Evolutionary conservation across 2,329 filamentous ascomycete genomes (phyloP).

Genomic region (Paecilomyces formosus): DNA sequence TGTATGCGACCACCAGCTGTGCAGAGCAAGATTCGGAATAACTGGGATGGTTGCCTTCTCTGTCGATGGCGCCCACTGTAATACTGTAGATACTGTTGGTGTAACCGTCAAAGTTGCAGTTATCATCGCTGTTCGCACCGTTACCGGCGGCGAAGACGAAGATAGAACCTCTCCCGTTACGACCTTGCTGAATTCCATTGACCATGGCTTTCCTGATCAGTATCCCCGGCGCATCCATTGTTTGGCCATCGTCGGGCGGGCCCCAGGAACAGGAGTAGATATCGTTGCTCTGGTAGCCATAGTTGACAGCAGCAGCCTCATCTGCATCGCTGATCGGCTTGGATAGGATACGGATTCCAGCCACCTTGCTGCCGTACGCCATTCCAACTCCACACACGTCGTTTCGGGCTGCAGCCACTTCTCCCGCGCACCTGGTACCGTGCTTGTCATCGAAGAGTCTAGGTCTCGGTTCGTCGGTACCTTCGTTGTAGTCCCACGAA

Average conservation of each 20-base stretch:
- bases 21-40: constrained; percentile 97
- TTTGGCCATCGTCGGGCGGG: constrained; percentile 82
- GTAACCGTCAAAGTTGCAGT: constrained; percentile 99
- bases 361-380: constrained; percentile 83
- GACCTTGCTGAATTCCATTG: constrained; percentile 82
- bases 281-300: constrained; percentile 81
- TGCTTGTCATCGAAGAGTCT: constrained; percentile 79
- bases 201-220: constrained; percentile 87
- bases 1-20: constrained; percentile 92
- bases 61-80: constrained; percentile 86
- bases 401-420: constrained; percentile 87
- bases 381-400: constrained; percentile 93
- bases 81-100: constrained; percentile 99
- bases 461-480: constrained; percentile 68
- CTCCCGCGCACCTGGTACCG: constrained; percentile 89
- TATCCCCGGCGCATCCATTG: constrained; percentile 89
- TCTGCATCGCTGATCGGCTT: constrained; percentile 87
- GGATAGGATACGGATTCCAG: constrained; percentile 86
- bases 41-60: constrained; percentile 79
- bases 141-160: constrained; percentile 98
- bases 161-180: constrained; percentile 75
- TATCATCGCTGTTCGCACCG: constrained; percentile 77
- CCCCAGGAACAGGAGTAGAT: constrained; percentile 99
- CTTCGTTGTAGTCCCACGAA: constrained; percentile 94
- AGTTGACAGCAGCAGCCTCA: constrained; percentile 88